Base-by-base conservation (phyloP, 306 rosid species). In the Mimosa bimucronata region DNA sequence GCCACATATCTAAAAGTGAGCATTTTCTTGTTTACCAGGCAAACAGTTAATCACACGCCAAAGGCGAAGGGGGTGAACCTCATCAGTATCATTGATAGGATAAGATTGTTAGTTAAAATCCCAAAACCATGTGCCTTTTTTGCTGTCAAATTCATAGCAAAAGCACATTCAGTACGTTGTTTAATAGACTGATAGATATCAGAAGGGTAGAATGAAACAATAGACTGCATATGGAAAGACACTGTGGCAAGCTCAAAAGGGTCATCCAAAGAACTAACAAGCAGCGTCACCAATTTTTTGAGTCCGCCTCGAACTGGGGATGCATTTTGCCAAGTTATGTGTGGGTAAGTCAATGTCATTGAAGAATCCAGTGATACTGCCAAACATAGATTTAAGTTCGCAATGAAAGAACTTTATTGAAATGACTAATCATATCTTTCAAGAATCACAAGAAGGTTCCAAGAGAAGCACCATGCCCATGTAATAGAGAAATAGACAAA, bases 291-390 rank as follows among this genome's bases (percentile, higher is more conserved):
- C 89, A 41, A 58, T 86, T 87, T 50, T 30, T 55, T n/a, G 88
- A 45, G 68, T 87, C 86, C 23, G 84, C 84, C 77, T 11, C 79
- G 75, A 77, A 85, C 82, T 69, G n/a, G 72, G 6, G 86, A 89
- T 60, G 88, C 92, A 75, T 4, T 12, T 28, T 93, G 94, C n/a
- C 44, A 94, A 16, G 61, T 88, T 85, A 79, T 88, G 83, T 50
- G 10, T 66, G 30, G 92, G 94, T 77, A 91, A 55, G 61, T 89
- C 88, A 71, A 94, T 88, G 75, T 94, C 98, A 34, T 94, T 92
- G 48, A 94, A 90, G 90, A 92, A 92, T 81, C 91, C 78, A 94
- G 87, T 9, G 93, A 84, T 72, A 94, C 97, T 94, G 94, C 75
- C 85, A 83, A 78, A n/a, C 71, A 80, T n/a, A 74, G 46, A 80